Conservation (phyloP, 306 rosid species). For the Citrullus amarus region DNA sequence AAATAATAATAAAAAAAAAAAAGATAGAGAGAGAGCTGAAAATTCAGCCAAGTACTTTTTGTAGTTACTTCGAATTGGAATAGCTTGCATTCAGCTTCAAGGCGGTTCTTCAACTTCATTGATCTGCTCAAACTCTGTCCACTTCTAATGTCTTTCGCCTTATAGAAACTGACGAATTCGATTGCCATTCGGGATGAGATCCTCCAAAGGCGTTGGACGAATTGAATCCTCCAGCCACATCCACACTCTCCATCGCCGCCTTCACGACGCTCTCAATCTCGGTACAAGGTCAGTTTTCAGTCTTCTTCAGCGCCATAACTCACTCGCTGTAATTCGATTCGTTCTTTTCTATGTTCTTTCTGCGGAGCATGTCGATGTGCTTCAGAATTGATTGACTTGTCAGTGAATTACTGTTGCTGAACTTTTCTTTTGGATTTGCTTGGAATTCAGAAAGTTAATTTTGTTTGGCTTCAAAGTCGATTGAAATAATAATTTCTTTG, state of each 20-base stretch:
- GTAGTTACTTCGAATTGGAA: not conserved
- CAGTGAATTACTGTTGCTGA: not conserved
- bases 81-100: not conserved
- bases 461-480: not conserved
- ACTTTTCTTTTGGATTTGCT: not conserved
- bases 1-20: too few species aligned
- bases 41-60: not conserved
- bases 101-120: not conserved
- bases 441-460: not conserved
- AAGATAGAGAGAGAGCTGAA: not conserved
- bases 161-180: not conserved
- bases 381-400: not conserved
- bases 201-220: conserved; percentile 29
- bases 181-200: conserved; percentile 20
- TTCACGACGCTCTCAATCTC: conserved; percentile 52
- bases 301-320: not conserved
- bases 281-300: conserved; percentile 48
- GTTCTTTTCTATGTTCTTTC: not conserved
- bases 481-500: not conserved
- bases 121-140: not conserved
- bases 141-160: not conserved
- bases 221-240: conserved; percentile 31
- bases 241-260: conserved; percentile 58
- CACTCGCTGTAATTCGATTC: not conserved
- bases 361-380: not conserved